Conservation (phyloP, 2,329 filamentous ascomycete species). For the Sphaerulina vaccinii region DNA sequence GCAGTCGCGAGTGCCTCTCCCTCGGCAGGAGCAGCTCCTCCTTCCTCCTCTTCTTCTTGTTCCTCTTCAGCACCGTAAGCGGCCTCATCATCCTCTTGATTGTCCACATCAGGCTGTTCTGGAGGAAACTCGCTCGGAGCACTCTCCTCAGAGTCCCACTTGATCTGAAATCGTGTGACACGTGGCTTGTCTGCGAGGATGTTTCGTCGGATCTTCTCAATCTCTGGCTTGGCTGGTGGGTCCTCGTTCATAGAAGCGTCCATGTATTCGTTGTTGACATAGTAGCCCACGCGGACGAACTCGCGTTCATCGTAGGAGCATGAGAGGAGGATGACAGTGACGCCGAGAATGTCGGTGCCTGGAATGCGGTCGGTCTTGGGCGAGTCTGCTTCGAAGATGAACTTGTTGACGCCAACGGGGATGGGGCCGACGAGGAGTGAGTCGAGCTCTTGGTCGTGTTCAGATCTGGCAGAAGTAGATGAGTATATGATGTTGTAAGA, state of each 20-base stretch:
- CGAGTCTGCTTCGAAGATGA: slow-evolving; percentile 92
- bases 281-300: slow-evolving; percentile 97
- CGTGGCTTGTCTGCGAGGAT: slow-evolving; percentile 95
- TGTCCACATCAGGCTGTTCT: slow-evolving; percentile 94
- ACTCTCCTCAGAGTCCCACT: slow-evolving; percentile 98
- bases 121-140: slow-evolving; percentile 94
- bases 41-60: slow-evolving; percentile 63
- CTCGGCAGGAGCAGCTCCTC: slow-evolving; percentile 41
- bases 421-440: slow-evolving; percentile 96
- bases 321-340: slow-evolving; percentile 93
- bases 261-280: slow-evolving; percentile 99
- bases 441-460: slow-evolving; percentile 98
- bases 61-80: slow-evolving; percentile 87
- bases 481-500: slow-evolving; percentile 5
- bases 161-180: slow-evolving; percentile 96
- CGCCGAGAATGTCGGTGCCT: slow-evolving; percentile 90
- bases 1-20: slow-evolving; percentile 40
- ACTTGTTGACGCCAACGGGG: slow-evolving; percentile 96
- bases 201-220: slow-evolving; percentile 89
- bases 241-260: slow-evolving; percentile 84
- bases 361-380: slow-evolving; percentile 89
- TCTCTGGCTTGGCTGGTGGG: slow-evolving; percentile 84
- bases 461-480: slow-evolving; percentile 59
- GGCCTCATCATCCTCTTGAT: slow-evolving; percentile 74
- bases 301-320: slow-evolving; percentile 96